Evolutionary conservation across 2,329 filamentous ascomycete species (phyloP), one percentile per base, ranked within the genome.

Genomic region (Dactylellina cionopaga): DNA sequence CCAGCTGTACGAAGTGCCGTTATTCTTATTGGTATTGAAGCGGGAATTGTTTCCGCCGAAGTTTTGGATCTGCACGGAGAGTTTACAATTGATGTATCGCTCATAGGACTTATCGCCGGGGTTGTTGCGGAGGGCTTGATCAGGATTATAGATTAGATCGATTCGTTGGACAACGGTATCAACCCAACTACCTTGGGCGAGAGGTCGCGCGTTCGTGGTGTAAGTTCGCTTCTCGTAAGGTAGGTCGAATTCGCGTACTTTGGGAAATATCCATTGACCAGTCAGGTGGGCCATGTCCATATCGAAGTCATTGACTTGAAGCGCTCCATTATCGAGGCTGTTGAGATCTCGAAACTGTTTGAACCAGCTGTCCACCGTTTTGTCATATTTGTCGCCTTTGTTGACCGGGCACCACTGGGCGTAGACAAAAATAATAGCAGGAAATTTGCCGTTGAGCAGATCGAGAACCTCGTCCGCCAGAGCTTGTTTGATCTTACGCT

Each of bases 211-310:
- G 13, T 78, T 80, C 19, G 83, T 84, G 19, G 78, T 55, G 59
- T 83, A 83, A 0, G 82, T 83, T 5, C 82, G 80, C 78, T 84
- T 84, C 49, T 81, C 79, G 60, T 84, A 85, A 0, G 83, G 83
- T 17, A 82, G 80, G 22, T 83, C 80, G 63, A 84, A 85, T 74
- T 84, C 83, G 33, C 83, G 80, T 2, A 78, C 77, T 56, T 81
- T 81, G 0, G 77, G 78, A 77, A 85, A 84, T 69, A 85, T 79
- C 83, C 83, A 85, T 31, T 80, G 77, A 2, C 78, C 78, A 0
- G 82, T 82, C 70, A 84, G 76, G 13, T 80, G 74, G 1, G 82
- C 81, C 83, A 84, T 83, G n/a, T 80, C 78, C 75, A 81, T 80
- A 58, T 80, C 78, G 3, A 78, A 75, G 27, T 80, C 80, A 11